Evolutionary conservation across 352 stramenopile species (phyloP).

Genomic region (Globisporangium okanoganense): DNA sequence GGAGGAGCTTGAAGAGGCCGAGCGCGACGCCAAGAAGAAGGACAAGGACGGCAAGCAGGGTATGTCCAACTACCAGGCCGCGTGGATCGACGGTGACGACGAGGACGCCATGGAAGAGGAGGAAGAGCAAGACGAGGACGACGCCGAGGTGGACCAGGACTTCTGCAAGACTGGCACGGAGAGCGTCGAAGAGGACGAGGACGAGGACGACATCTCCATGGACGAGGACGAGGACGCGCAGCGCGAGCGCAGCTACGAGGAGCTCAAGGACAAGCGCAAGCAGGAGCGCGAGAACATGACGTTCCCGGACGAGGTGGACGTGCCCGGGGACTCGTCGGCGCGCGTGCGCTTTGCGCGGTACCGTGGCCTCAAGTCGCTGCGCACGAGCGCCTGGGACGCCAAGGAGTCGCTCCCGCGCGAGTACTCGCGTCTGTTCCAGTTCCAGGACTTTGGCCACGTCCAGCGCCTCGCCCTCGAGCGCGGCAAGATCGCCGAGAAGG

Average conservation of each 20-base stretch:
- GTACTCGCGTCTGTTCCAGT: constrained; percentile 97
- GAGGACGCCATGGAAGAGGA: constrained; percentile 52
- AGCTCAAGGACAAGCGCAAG: constrained; percentile 79
- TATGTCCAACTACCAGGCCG: constrained; percentile 93
- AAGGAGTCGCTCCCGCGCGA: constrained; percentile 98
- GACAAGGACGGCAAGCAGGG: constrained; percentile 36
- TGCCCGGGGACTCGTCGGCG: constrained; percentile 49
- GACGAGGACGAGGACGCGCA: constrained; percentile 64
- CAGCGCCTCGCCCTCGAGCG: constrained; percentile 90
- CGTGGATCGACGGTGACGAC: constrained; percentile 88
- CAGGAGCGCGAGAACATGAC: constrained; percentile 91
- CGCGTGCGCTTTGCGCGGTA: constrained; percentile 88
- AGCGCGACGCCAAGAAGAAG: constrained; percentile 53
- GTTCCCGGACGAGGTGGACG: constrained; percentile 95
- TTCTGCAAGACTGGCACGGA: constrained; percentile 79
- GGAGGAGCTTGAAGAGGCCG: constrained; percentile 92
- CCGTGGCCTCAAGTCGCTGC: constrained; percentile 95
- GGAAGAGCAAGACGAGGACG: constrained; percentile 42
- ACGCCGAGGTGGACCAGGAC: constrained; percentile 59
- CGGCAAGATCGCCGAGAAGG: constrained; percentile 67
- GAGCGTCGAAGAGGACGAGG: constrained; percentile 46
- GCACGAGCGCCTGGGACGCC: constrained; percentile 95
- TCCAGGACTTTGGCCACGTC: constrained; percentile 93
- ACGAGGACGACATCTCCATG: constrained; percentile 76
- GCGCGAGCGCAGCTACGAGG: constrained; percentile 29